These are phyloP conservation scores for Pseudonitzschia multiseries DNA, from an alignment of 108 stramenopile species.

Conservation along the genomic window DNA sequence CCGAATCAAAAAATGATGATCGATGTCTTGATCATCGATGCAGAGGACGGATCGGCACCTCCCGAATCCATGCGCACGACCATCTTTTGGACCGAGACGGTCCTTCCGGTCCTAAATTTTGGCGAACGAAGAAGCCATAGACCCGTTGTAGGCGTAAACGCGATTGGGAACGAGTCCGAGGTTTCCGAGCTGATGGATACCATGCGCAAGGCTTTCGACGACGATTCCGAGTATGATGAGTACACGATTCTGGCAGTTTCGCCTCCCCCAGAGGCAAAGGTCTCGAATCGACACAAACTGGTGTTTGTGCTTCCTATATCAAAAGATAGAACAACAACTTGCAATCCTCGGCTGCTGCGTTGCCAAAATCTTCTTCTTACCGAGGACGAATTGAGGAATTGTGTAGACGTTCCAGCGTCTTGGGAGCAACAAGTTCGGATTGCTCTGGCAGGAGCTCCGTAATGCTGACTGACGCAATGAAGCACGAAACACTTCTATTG, in stretches of 20 bases:
- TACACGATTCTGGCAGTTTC: neutral
- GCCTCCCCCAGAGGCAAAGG: neutral
- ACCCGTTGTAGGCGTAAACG: neutral
- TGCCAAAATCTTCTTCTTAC: neutral
- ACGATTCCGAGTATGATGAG: neutral
- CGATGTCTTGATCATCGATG: slow-evolving; percentile 8
- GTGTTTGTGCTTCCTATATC: neutral
- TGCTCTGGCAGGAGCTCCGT: neutral
- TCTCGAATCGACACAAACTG: neutral
- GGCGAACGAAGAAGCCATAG: neutral
- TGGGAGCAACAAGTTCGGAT: neutral
- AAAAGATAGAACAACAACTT: neutral
- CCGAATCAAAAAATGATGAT: neutral
- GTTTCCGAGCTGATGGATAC: neutral
- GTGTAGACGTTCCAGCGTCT: neutral
- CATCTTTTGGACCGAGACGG: neutral
- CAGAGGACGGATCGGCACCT: slow-evolving; percentile 1
- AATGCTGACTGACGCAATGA: too few species aligned
- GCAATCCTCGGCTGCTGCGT: neutral
- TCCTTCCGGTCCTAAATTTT: neutral
- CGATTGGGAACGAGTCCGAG: neutral
- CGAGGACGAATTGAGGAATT: neutral
- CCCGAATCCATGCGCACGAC: neutral
- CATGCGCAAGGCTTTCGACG: neutral
- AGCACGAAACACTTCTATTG: too few species aligned